Evolutionary conservation across 108 stramenopile genomes (phyloP).

Genomic region (Skeletonema marinoi): DNA sequence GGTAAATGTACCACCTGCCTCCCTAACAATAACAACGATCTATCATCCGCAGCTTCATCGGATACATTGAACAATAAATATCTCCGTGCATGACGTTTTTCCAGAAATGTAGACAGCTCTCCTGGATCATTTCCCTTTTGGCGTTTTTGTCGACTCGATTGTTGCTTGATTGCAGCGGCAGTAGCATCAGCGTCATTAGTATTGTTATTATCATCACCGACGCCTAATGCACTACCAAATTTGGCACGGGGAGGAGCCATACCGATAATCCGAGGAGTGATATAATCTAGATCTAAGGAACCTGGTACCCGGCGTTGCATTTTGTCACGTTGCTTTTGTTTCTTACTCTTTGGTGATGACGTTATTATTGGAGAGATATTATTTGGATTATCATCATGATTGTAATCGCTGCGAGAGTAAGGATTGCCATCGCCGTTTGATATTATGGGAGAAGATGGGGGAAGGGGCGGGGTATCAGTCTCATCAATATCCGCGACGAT

Average conservation of each 20-base stretch:
- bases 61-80: constrained; percentile 62
- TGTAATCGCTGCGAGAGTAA: background rate
- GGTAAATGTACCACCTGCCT: constrained; percentile 71
- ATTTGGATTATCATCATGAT: background rate
- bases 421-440: background rate
- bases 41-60: constrained; percentile 58
- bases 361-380: background rate
- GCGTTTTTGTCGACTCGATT: constrained; percentile 7
- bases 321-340: constrained; percentile 32
- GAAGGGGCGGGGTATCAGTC: background rate
- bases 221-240: constrained; percentile 8
- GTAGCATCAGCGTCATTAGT: background rate
- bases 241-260: constrained; percentile 54
- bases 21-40: constrained; percentile 53
- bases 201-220: constrained; percentile 4
- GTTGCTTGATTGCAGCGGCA: background rate
- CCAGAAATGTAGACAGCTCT: constrained; percentile 53
- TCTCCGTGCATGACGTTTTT: constrained; percentile 51
- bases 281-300: constrained; percentile 58
- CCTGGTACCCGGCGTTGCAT: constrained; percentile 37
- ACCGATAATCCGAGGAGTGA: constrained; percentile 64
- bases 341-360: background rate
- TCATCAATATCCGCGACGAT: background rate
- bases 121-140: constrained; percentile 54
- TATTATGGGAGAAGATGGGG: background rate